These are phyloP conservation scores for Yarrowia keelungensis DNA, from an alignment of 805 yeast genomes.

Conservation along the genomic window DNA sequence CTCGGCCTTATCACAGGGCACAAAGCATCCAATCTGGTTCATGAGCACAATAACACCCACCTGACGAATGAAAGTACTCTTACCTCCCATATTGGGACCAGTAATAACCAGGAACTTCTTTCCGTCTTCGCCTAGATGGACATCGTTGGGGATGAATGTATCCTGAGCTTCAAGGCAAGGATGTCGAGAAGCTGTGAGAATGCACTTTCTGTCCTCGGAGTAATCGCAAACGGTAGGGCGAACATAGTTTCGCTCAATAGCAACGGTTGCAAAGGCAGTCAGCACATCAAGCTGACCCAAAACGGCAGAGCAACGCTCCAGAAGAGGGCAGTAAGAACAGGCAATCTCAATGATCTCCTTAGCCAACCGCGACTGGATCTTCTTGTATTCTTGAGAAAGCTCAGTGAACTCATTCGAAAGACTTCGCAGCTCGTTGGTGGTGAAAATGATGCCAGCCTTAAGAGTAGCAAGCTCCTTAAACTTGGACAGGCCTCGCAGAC, in stretches of 20 bases:
- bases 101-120: conserved; percentile 84
- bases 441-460: conserved; percentile 94
- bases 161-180: conserved; percentile 95
- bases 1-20: conserved; percentile 82
- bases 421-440: conserved; percentile 69
- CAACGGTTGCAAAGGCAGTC: conserved; percentile 81
- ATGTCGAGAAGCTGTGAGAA: conserved; percentile 81
- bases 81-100: conserved; percentile 98
- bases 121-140: conserved; percentile 58
- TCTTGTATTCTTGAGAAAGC: conserved; percentile 70
- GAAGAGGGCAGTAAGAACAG: conserved; percentile 78
- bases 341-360: conserved; percentile 83
- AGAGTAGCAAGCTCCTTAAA: conserved; percentile 87
- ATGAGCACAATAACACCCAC: conserved; percentile 84
- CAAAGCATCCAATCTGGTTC: conserved; percentile 89
- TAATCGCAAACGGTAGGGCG: conserved; percentile 66
- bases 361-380: conserved; percentile 78
- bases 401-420: conserved; percentile 65
- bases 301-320: conserved; percentile 68
- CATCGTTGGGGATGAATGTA: conserved; percentile 89
- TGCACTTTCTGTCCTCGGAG: conserved; percentile 56
- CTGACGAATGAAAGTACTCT: conserved; percentile 90
- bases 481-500: conserved; percentile 65
- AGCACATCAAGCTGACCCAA: conserved; percentile 84
- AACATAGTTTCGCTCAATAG: conserved; percentile 78